Evolutionary conservation across 805 yeast genomes (phyloP), one percentile per base, ranked within the genome.

Genomic region (Cyberlindnera misumaiensis): DNA sequence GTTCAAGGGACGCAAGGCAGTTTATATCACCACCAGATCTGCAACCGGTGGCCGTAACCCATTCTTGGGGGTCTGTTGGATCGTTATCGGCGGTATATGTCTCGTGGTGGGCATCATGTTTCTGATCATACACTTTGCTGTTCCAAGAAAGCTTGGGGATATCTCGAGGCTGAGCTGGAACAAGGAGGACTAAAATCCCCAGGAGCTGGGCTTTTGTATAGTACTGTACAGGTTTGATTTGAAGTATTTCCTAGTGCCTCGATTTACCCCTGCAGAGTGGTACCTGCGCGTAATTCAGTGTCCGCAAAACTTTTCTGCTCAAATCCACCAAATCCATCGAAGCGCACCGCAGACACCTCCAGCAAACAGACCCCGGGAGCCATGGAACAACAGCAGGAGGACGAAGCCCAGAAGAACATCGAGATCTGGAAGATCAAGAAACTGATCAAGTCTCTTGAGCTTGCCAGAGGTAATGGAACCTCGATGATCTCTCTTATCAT

Each of bases 391-490:
- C 28, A 32, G 11, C 28, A 79, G 52, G 70, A 79, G 44, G 59
- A 55, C 48, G 95, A 87, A 50, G 93, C 95, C 38, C 98, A 93
- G 62, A 88, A 85, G 70, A 90, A 89, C 70, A 90, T 93, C 61
- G 96, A 93, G 71, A 89, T 93, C 72, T 93, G 98, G 98, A 93
- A 93, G 79, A 80, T 93, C 73, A 90, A 89, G 73, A 93, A 93
- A 68, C 74, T 87, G 65, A 77, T 89, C 73, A 84, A 84, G 65
- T 77, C 83, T 44, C 74, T 93, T 52, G 93, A 93, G 61, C 69
- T 68, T 55, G 97, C 97, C 38, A 78, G 96, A 64, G 99, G 99
- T 64, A 93, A 90, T 62, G 99, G 99, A 65, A 93, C 99, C 34
- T 93, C 98, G 17, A 93, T 93, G 97, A 93, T 93, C 59, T 88